Evolutionary conservation across 164 flowering plant species (phyloP), one percentile per base, ranked within the genome.

Genomic region (Tinospora cordifolia): DNA sequence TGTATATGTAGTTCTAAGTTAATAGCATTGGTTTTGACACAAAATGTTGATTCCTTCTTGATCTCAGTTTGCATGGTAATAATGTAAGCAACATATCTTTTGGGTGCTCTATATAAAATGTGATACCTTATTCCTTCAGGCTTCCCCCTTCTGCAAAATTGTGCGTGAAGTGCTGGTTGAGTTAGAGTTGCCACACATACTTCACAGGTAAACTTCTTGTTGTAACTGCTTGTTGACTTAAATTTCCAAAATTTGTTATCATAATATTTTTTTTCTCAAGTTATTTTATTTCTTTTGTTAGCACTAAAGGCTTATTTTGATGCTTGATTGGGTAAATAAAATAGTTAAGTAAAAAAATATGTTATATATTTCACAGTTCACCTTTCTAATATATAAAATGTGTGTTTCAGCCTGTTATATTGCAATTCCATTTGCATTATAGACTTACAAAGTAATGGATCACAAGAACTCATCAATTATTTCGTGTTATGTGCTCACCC

Each of bases 131-230:
- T 39, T 63, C 39, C 60, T 77, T 72, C 89, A 95, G 99, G 85
- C 81, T 62, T 95, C 99, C 14, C 99, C 98, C 63, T 95, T 95
- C 69, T 95, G 97, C 88, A 95, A 95, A 82, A 64, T 92, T 82
- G 97, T 85, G 10, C 98, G 98, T 36, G 99, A 95, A 84, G 87
- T 82, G 49, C 85, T 95, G 30, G 98, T 90, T 41, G 99, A 95
- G 81, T 73, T 92, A 51, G 99, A 95, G 82, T 76, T 95, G 71
- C 99, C 99, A 22, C 98, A 95, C 80, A 62, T 92, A 70, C 79
- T 79, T 14, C 85, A 69, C 79, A 87, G 89, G 99, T 94, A 85
- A 65, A 40, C 60, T 44, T 41, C 49, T 69, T 46, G 39, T 51
- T 8, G 0, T 24, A 41, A 57, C n/a, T 30, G 63, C 21, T 9